Percentiles rank a stretch among this genome's conserved stretches.
Conservation (phyloP, 129 eudicot species). For the Chrysanthemum seticuspe region DNA sequence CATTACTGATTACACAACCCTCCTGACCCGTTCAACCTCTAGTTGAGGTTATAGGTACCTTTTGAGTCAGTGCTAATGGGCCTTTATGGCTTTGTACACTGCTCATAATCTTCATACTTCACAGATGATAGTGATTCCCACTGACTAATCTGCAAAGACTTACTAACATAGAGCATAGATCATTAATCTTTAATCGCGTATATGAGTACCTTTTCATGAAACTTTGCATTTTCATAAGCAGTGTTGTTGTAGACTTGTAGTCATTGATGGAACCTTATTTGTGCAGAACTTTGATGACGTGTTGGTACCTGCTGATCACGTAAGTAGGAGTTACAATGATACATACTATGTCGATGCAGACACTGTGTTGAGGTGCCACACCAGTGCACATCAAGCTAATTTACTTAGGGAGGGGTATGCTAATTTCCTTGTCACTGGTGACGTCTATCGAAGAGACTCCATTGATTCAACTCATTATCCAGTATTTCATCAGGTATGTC, state of each 20-base stretch:
- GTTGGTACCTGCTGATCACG: slow-evolving; percentile 95
- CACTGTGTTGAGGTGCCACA: slow-evolving; percentile 96
- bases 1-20: too few relatives aligned
- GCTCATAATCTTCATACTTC: too few relatives aligned
- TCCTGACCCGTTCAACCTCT: too few relatives aligned
- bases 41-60: too few relatives aligned
- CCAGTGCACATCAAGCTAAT: slow-evolving; percentile 99
- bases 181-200: background rate
- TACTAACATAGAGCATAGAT: background rate
- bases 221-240: background rate
- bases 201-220: background rate
- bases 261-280: slow-evolving; percentile 13
- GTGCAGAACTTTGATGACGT: slow-evolving; percentile 98
- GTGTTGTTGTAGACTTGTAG: background rate
- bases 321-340: slow-evolving; percentile 96
- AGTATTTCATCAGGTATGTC: slow-evolving; percentile 90
- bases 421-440: slow-evolving; percentile 93
- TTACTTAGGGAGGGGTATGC: slow-evolving; percentile 72
- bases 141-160: background rate
- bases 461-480: slow-evolving; percentile 99
- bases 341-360: slow-evolving; percentile 87
- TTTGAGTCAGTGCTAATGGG: too few relatives aligned
- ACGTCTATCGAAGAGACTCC: slow-evolving; percentile 96
- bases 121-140: too few relatives aligned
- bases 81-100: too few relatives aligned